Conservation (phyloP, 441 rosid species). For the Adansonia grandidieri region DNA sequence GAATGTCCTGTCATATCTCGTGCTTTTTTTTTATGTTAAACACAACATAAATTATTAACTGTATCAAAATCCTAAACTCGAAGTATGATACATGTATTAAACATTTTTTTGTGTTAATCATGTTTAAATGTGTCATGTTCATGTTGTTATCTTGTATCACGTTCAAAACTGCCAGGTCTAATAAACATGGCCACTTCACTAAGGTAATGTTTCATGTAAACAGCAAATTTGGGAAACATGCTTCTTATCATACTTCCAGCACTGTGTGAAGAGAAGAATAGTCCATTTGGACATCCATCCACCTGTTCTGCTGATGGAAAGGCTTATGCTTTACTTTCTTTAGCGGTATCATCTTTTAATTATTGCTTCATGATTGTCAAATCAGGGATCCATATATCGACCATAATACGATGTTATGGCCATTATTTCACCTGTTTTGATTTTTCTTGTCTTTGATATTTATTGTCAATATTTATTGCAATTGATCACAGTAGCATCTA, state of each 20-base stretch:
- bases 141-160: background rate
- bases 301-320: slow-evolving; percentile 33
- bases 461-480: no score
- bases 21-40: no score
- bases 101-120: background rate
- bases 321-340: slow-evolving; percentile 46
- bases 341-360: slow-evolving; percentile 31
- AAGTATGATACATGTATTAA: no score
- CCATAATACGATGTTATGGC: no score
- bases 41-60: no score
- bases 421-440: no score
- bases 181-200: background rate
- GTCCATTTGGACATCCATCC: slow-evolving; percentile 43
- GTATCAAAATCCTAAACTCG: no score
- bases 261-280: slow-evolving; percentile 37
- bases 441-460: no score
- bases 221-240: slow-evolving; percentile 49
- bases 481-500: no score
- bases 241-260: slow-evolving; percentile 46
- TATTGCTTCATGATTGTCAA: background rate
- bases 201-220: background rate
- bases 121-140: background rate
- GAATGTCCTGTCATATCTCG: no score
- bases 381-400: no score
- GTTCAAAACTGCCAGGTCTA: background rate